Evolutionary conservation across 148 eudicot species (phyloP), one percentile per base, ranked within the genome.

Genomic region (Heliosperma pusillum): DNA sequence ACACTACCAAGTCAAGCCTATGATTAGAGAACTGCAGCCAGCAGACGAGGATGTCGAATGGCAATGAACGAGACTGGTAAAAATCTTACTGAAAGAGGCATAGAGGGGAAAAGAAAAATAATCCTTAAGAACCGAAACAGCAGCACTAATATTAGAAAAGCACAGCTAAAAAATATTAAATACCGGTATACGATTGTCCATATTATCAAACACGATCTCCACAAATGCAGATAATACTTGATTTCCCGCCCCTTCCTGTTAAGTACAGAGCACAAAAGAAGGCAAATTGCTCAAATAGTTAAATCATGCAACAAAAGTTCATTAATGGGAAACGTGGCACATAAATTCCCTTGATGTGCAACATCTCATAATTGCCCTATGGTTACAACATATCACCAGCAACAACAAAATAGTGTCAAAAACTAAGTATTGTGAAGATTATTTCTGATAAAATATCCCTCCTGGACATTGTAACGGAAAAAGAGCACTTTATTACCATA

Each of bases 171-270:
- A 74, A 66, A 30, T 30, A 0, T 73, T 52, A 2, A 73, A 78
- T 90, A 95, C 99, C 79, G 99, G 99, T 40, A 95, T 89, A 70
- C 99, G 91, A 66, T 92, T 92, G 85, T 95, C 99, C 22, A 88
- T 75, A 80, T 95, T 95, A 78, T 95, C 99, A 76, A 95, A 92
- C 67, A 95, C 99, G 53, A 95, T 95, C 93, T 95, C 99, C 76
- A 95, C 99, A 76, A 95, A 95, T 58, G 99, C 99, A 76, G 97
- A 89, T 76, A 89, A 73, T 62, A 95, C 92, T 81, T 92, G 97
- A 85, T 90, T 90, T 42, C 97, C 97, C 66, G 99, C 88, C 71
- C 99, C 97, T 92, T 95, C 99, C 99, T 95, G 84, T 55, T 47
- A 40, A 76, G 45, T 21, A 42, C 19, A 78, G 58, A 53, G 44